Evolutionary conservation across 192 early-diverging fungal species (phyloP).

Genomic region (Lunasporangiospora selenospora): DNA sequence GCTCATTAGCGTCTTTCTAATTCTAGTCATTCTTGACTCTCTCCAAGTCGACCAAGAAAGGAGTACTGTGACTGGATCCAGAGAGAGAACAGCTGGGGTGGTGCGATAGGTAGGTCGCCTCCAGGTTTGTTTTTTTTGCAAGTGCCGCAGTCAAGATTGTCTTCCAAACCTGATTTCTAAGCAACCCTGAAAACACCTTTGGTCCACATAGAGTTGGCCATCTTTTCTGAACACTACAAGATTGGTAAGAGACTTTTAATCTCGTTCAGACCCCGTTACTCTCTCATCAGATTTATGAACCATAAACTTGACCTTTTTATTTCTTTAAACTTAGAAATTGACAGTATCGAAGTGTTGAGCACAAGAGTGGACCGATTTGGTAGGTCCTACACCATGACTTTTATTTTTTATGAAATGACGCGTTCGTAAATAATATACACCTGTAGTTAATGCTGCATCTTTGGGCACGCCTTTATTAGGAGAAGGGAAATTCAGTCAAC

Average conservation of each 20-base stretch:
- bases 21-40: too few relatives aligned
- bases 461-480: too few relatives aligned
- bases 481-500: conserved; percentile 57
- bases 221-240: conserved; percentile 72
- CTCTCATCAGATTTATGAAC: too few relatives aligned
- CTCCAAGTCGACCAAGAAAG: conserved; percentile 24
- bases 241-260: conserved; percentile 57
- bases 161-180: too few relatives aligned
- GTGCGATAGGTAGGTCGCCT: conserved; percentile 70
- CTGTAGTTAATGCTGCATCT: too few relatives aligned
- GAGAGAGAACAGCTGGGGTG: conserved; percentile 75
- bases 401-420: too few relatives aligned
- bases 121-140: not conserved
- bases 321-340: conserved; percentile 63
- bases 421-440: too few relatives aligned
- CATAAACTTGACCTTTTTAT: not conserved
- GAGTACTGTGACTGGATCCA: conserved; percentile 76
- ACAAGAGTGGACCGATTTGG: conserved; percentile 79
- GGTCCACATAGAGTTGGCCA: conserved; percentile 62
- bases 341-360: conserved; percentile 75
- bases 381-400: conserved; percentile 33
- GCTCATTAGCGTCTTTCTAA: conserved; percentile 2
- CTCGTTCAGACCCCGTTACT: too few relatives aligned
- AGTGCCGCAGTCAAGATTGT: conserved; percentile 6
- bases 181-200: conserved; percentile 5